These are phyloP conservation scores for Posidonia australis DNA, from an alignment of 106 monocot species.

Conservation along the genomic window DNA sequence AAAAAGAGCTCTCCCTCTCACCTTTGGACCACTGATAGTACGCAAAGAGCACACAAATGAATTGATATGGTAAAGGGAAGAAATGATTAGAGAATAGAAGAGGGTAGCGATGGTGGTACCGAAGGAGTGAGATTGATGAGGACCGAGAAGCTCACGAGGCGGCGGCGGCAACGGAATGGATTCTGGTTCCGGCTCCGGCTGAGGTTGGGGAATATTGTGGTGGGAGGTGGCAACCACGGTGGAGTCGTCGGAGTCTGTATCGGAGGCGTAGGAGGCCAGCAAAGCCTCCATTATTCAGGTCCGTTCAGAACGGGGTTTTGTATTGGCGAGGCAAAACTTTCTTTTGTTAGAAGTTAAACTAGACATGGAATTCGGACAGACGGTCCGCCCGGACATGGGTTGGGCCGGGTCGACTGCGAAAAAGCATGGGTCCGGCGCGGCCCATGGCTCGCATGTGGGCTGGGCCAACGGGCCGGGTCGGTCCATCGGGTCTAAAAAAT, in stretches of 20 bases:
- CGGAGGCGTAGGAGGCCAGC: slow-evolving; percentile 54
- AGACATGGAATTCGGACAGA: too few relatives aligned
- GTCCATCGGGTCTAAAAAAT: too few relatives aligned
- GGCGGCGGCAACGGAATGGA: slow-evolving; percentile 40
- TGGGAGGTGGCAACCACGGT: not conserved
- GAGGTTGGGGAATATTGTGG: not conserved
- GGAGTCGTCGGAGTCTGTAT: slow-evolving; percentile 28
- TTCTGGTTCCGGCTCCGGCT: not conserved
- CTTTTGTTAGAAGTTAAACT: too few relatives aligned
- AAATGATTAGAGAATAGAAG: not conserved
- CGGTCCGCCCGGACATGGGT: too few relatives aligned
- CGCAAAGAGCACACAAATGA: not conserved
- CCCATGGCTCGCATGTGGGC: too few relatives aligned
- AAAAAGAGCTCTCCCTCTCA: not conserved
- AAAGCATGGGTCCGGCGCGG: too few relatives aligned
- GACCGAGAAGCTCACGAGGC: slow-evolving; percentile 53
- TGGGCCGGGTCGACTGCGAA: too few relatives aligned
- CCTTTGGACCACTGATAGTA: not conserved
- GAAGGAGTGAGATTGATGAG: not conserved
- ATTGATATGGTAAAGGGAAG: not conserved
- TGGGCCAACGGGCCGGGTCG: too few relatives aligned
- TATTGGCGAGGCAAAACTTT: too few relatives aligned
- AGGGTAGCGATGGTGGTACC: not conserved
- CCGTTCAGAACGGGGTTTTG: too few relatives aligned
- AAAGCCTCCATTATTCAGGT: slow-evolving; percentile 29